Conservation (phyloP, 2,329 filamentous ascomycete genomes). For the Rhexocercosporidium sp. region DNA sequence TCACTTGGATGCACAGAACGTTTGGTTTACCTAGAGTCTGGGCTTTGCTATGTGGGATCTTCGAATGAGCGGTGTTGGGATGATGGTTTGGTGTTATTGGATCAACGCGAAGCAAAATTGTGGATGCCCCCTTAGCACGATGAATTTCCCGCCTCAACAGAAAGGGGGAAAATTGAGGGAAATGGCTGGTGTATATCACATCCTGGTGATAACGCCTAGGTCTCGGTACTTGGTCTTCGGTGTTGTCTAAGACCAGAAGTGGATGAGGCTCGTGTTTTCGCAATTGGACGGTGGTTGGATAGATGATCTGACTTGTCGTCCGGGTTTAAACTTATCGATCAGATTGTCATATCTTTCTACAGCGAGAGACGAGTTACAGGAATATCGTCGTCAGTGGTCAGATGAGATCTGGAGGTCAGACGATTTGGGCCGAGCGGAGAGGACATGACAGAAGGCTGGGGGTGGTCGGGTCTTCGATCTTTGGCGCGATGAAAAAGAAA, state of each 20-base stretch:
- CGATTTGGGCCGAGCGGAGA: conserved; percentile 11
- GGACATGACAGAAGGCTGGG: not conserved
- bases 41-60: not conserved
- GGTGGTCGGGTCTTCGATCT: not conserved
- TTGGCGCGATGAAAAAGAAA: not conserved
- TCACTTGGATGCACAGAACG: not conserved
- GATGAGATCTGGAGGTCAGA: conserved; percentile 4
- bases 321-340: not conserved
- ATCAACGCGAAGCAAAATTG: not conserved
- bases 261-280: conserved; percentile 4
- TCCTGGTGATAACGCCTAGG: conserved; percentile 4
- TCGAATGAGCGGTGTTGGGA: conserved; percentile 1
- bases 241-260: not conserved
- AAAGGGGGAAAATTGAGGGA: no score
- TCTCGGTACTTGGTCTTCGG: not conserved
- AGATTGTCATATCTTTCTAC: conserved; percentile 4
- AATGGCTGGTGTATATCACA: not conserved
- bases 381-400: not conserved
- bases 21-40: not conserved
- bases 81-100: not conserved
- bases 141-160: not conserved
- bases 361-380: not conserved
- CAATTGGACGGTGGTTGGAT: not conserved
- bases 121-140: not conserved
- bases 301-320: conserved; percentile 4